Conservation (phyloP, 257 asterid species). For the Gentiana dahurica region DNA sequence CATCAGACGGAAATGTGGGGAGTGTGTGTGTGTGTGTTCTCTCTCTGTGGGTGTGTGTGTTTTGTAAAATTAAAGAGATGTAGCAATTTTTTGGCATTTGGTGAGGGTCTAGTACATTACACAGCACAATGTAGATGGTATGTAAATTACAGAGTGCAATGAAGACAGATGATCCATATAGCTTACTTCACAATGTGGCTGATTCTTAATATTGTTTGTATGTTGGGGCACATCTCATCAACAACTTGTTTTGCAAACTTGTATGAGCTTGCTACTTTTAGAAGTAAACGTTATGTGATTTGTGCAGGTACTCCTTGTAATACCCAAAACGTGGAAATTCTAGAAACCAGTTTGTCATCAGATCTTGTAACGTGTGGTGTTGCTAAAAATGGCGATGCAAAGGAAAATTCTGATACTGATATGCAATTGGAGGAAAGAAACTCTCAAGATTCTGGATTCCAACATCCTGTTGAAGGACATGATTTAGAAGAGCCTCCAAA, state of each 20-base stretch:
- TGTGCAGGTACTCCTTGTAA: slow-evolving; percentile 19
- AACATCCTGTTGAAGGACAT: slow-evolving; percentile 9
- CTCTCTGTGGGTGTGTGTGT: no score
- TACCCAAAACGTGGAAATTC: slow-evolving; percentile 13
- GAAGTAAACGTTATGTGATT: slow-evolving; percentile 19
- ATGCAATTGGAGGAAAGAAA: slow-evolving; percentile 11
- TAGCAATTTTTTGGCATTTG: background rate
- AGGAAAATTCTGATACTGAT: slow-evolving; percentile 8
- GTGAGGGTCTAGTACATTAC: background rate
- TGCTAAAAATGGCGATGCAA: slow-evolving; percentile 7
- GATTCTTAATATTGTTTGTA: background rate
- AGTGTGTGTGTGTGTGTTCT: no score
- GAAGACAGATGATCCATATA: no score
- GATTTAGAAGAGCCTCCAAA: slow-evolving; percentile 11
- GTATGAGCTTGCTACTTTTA: no score
- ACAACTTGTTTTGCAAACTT: no score
- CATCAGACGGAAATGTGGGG: no score
- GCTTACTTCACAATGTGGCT: no score
- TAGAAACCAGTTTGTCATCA: slow-evolving; percentile 14
- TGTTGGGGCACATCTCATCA: no score
- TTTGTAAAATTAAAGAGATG: no score
- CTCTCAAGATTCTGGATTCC: slow-evolving; percentile 1
- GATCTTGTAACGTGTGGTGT: slow-evolving; percentile 6
- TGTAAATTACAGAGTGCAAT: no score
- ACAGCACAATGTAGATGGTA: no score